Evolutionary conservation across 371 early-diverging fungal species (phyloP).

Genomic region (Fennellomyces sp.): DNA sequence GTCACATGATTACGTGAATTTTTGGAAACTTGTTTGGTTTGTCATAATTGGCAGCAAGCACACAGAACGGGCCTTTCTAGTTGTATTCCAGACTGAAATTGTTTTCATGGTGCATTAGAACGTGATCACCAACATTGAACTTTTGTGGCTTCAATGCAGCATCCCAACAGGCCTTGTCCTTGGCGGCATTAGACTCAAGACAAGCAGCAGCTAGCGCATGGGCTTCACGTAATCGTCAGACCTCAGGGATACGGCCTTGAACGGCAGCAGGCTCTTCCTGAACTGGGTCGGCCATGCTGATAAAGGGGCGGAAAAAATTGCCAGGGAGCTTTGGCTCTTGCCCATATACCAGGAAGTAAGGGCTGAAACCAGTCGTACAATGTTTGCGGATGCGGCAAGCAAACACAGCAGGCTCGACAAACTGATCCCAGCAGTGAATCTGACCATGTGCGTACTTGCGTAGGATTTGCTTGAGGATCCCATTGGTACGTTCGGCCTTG

Average conservation of each 20-base stretch:
- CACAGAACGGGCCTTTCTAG: constrained; percentile 5
- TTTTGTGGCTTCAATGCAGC: not conserved
- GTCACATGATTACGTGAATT: too few species aligned
- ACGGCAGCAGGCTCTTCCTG: not conserved
- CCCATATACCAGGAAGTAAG: constrained; percentile 22
- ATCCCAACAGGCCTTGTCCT: constrained; percentile 27
- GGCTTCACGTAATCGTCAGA: too few species aligned
- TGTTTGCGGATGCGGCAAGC: constrained; percentile 15
- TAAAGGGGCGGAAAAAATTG: constrained; percentile 9
- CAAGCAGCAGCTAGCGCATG: too few species aligned
- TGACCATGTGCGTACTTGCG: constrained; percentile 12
- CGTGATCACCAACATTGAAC: too few species aligned
- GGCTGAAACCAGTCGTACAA: constrained; percentile 4
- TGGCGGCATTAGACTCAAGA: not conserved
- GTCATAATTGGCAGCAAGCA: not conserved
- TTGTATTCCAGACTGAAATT: constrained; percentile 3
- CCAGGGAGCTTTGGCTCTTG: constrained; percentile 17
- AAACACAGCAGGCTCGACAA: constrained; percentile 14
- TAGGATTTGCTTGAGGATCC: too few species aligned
- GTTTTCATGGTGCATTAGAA: constrained; percentile 5
- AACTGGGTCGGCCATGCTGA: not conserved
- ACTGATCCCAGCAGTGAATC: constrained; percentile 13
- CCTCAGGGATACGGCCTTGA: not conserved
- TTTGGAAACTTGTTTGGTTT: too few species aligned
- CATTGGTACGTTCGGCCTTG: too few species aligned